These are phyloP conservation scores for Flammula alnicola DNA, from an alignment of 1,284 basidiomycete genomes.

Conservation along the genomic window DNA sequence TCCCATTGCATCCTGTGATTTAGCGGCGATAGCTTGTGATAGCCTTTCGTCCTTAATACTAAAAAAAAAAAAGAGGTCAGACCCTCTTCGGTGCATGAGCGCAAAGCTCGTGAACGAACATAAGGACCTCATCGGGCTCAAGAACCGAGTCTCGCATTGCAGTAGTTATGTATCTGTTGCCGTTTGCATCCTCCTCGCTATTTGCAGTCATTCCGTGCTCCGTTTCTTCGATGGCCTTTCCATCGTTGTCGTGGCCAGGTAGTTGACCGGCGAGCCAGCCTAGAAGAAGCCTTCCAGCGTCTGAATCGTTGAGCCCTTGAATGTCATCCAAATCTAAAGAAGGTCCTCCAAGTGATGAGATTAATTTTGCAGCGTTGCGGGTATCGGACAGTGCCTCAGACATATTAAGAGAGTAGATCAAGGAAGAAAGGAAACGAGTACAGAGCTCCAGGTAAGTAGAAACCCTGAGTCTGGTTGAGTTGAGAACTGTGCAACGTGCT, in stretches of 20 bases:
- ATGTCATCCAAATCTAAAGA: constrained; percentile 24
- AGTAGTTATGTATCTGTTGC: background rate
- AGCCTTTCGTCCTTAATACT: constrained; percentile 10
- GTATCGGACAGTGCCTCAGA: background rate
- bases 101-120: constrained; percentile 21
- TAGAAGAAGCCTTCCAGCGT: constrained; percentile 30
- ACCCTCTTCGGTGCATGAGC: background rate
- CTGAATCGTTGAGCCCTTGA: constrained; percentile 28
- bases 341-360: constrained; percentile 27
- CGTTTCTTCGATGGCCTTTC: background rate
- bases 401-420: background rate
- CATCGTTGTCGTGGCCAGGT: background rate
- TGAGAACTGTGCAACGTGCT: no score
- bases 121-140: constrained; percentile 29
- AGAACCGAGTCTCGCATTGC: constrained; percentile 25
- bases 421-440: background rate
- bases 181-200: background rate
- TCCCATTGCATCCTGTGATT: background rate
- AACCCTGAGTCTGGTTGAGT: no score
- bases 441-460: no score
- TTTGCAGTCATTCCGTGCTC: background rate
- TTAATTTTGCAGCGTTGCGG: background rate
- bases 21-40: background rate
- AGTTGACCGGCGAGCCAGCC: constrained; percentile 33
- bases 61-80: background rate